These are phyloP conservation scores for Whalleya microplaca DNA, from an alignment of 2,329 filamentous ascomycete species.

Conservation along the genomic window DNA sequence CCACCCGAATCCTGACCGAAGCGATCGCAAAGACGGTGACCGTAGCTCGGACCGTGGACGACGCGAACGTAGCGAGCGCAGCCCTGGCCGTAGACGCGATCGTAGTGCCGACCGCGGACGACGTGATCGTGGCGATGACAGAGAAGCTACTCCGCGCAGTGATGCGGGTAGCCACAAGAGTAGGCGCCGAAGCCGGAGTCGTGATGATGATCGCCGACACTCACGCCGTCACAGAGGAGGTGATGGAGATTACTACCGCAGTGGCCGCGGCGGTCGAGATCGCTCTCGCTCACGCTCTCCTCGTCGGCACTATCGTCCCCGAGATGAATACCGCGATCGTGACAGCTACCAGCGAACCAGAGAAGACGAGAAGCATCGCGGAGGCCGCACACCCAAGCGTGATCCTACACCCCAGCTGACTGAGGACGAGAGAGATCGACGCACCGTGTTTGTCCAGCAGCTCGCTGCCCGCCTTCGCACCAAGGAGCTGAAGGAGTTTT, in stretches of 20 bases:
- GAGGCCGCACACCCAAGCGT: slow-evolving; percentile 42
- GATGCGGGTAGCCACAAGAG: slow-evolving; percentile 81
- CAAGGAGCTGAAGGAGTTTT: slow-evolving; percentile 91
- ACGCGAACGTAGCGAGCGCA: slow-evolving; percentile 59
- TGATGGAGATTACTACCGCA: slow-evolving; percentile 73
- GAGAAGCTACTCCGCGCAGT: slow-evolving; percentile 71
- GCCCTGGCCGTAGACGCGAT: slow-evolving; percentile 51
- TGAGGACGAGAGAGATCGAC: slow-evolving; percentile 94
- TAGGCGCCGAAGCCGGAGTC: slow-evolving; percentile 78
- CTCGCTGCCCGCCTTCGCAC: slow-evolving; percentile 91
- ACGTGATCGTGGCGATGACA: slow-evolving; percentile 59
- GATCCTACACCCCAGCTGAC: slow-evolving; percentile 74
- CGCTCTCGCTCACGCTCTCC: slow-evolving; percentile 76
- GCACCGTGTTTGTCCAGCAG: slow-evolving; percentile 98
- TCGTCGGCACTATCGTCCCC: slow-evolving; percentile 60
- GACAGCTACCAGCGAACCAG: slow-evolving; percentile 57
- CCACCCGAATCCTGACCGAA: slow-evolving; percentile 56
- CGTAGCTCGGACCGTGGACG: slow-evolving; percentile 54
- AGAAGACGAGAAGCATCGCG: slow-evolving; percentile 51
- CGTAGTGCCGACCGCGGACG: slow-evolving; percentile 61
- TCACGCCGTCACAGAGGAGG: slow-evolving; percentile 71
- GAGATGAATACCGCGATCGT: slow-evolving; percentile 57
- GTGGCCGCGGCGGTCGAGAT: slow-evolving; percentile 58
- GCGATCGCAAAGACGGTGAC: slow-evolving; percentile 51
- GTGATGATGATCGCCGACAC: slow-evolving; percentile 74